phyloP scores from a whole-genome alignment of 2,329 filamentous ascomycete genomes.

The Emydomyces testavorans region DNA sequence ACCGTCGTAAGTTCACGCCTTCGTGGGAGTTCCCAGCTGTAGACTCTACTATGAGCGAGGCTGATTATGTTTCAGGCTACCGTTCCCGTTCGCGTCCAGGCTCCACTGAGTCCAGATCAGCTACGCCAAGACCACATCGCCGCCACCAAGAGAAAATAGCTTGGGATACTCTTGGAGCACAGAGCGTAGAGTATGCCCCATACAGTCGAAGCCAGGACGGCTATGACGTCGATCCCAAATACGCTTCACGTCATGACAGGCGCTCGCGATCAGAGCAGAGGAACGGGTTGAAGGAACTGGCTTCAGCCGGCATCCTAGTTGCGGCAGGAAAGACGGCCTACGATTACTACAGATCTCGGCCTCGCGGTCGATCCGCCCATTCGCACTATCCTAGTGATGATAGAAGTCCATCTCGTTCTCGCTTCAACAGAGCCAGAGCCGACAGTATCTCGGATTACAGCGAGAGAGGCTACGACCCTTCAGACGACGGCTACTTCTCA shows the following conservation, averaged over 20 bases:
- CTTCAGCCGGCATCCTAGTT: conserved; percentile 35
- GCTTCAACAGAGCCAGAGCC: conserved; percentile 30
- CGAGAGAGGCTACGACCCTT: conserved; percentile 29
- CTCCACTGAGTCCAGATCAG: not conserved
- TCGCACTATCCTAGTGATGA: conserved; percentile 33
- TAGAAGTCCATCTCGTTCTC: conserved; percentile 41
- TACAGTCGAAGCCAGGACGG: not conserved
- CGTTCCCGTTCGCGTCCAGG: not conserved
- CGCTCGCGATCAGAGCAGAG: conserved; percentile 31
- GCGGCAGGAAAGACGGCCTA: conserved; percentile 39
- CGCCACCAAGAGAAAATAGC: not conserved
- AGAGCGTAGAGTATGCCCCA: too few species aligned
- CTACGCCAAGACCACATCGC: not conserved
- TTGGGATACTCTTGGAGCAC: not conserved
- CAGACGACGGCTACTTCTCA: not conserved
- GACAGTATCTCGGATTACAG: conserved; percentile 37
- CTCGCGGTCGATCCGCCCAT: conserved; percentile 22
- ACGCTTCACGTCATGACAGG: not conserved
- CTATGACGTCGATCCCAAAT: not conserved
- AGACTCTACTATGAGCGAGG: not conserved
- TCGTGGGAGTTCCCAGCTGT: not conserved
- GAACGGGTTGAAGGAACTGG: conserved; percentile 31
- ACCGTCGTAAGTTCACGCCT: not conserved
- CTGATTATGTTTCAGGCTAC: not conserved
- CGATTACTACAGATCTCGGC: conserved; percentile 34